A percentile compares a stretch with the other conserved stretches of the same genome.
Evolutionary conservation across 140 eudicot genomes (phyloP).

Genomic region (Oenanthe javanica): DNA sequence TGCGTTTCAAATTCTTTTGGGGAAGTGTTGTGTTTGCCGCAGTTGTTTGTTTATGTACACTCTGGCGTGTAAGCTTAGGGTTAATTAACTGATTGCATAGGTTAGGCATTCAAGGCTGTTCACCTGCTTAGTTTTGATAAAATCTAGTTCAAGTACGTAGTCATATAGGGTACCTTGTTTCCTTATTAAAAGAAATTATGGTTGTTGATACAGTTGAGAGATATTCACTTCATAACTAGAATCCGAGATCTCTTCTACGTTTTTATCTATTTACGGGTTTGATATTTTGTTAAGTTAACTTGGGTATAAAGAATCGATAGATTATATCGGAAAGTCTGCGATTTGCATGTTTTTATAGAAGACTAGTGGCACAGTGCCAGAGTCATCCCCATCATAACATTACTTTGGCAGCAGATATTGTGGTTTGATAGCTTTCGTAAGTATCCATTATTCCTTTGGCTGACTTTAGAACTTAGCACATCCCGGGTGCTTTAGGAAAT

Average conservation of each 20-base stretch:
- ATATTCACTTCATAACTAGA: not conserved
- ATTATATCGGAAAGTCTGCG: not conserved
- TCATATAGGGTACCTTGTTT: not conserved
- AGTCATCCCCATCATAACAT: not conserved
- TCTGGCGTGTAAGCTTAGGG: no score
- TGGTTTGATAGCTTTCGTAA: not conserved
- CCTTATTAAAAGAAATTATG: not conserved
- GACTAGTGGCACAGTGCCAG: constrained; percentile 1
- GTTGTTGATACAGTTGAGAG: not conserved
- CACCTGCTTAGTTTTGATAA: not conserved
- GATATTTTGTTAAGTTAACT: not conserved
- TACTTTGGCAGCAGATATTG: not conserved
- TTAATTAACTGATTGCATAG: not conserved
- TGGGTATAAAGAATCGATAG: not conserved
- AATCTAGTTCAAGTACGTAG: not conserved
- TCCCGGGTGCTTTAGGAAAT: no score
- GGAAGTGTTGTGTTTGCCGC: not conserved
- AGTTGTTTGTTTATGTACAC: not conserved
- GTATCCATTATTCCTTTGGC: not conserved
- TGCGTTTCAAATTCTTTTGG: not conserved
- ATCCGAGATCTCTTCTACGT: not conserved
- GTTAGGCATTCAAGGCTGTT: not conserved
- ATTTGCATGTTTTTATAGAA: not conserved
- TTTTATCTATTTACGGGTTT: not conserved
- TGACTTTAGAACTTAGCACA: no score